phyloP scores from a whole-genome alignment of 2,329 filamentous ascomycete species.

The Aspergillus transmontanensis region DNA sequence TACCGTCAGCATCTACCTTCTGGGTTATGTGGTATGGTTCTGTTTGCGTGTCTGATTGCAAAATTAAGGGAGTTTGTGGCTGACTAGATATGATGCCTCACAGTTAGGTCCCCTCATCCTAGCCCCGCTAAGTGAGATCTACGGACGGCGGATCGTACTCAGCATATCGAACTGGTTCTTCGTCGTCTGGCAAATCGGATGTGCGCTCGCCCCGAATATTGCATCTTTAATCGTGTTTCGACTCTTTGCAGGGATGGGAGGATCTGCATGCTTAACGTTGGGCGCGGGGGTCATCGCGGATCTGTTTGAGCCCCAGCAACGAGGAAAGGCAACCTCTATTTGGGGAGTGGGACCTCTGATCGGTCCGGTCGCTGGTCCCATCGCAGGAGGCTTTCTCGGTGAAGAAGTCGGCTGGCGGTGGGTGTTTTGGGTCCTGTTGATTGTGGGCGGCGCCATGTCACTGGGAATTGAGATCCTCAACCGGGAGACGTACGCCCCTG shows the following conservation, averaged over 20 bases:
- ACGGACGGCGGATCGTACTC: constrained; percentile 62
- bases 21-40: constrained; percentile 33
- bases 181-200: constrained; percentile 62
- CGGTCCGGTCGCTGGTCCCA: constrained; percentile 37
- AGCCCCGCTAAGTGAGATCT: constrained; percentile 66
- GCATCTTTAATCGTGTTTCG: constrained; percentile 62
- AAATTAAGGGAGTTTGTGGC: not conserved
- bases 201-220: constrained; percentile 59
- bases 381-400: constrained; percentile 44
- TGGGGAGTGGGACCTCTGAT: constrained; percentile 44
- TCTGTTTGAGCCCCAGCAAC: constrained; percentile 43
- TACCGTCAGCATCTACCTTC: constrained; percentile 33
- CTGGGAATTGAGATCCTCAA: constrained; percentile 22
- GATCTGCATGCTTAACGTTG: constrained; percentile 40
- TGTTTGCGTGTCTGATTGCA: not conserved
- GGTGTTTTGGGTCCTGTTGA: constrained; percentile 50
- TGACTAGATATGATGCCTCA: not conserved
- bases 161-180: constrained; percentile 60
- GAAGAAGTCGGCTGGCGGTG: constrained; percentile 49
- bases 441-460: constrained; percentile 39
- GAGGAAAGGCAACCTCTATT: constrained; percentile 47
- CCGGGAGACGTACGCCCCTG: constrained; percentile 30
- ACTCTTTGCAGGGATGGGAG: constrained; percentile 59
- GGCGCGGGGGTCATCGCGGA: constrained; percentile 52
- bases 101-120: constrained; percentile 64